Base-by-base conservation (phyloP, 306 rosid species). In the Castanopsis chinensis region DNA sequence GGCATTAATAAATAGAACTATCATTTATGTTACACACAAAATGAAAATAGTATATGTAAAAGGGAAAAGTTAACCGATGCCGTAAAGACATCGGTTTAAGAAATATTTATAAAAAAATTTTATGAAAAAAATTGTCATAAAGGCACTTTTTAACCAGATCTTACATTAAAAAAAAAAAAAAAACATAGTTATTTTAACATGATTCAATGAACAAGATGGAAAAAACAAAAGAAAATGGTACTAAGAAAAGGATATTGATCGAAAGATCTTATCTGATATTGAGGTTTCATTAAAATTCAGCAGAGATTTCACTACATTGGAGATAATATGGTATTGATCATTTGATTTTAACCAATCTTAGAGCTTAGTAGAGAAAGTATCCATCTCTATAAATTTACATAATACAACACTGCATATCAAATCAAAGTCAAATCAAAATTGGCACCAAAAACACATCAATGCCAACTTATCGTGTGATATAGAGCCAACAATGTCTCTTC, bases 391-490 rank as follows among this genome's bases (percentile, higher is more conserved):
- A 41, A 8, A 41, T 41, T 32, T 14, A 13, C 18, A 7, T 37
- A 59, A 73, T 27, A 80, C 35, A 11, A 77, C 3, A 28, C 35
- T 58, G 68, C 37, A 17, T 57, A 72, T 74, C 83, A 88, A 77
- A 83, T 86, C 84, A 73, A 63, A 55, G 85, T 80, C 86, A 20
- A 35, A 43, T 76, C 84, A 70, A 70, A 80, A 53, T 82, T 75
- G 52, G 43, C 82, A 75, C 17, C 0, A 49, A 49, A 11, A 12
- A 3, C 69, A 7, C 43, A 51, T 59, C 72, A 80, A 51, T 76
- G 72, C 57, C 80, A 11, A 65, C 80, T 79, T 51, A 78, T 79
- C 83, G 12, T 80, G n/a, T 72, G 72, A 81, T 58, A 67, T 65
- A 53, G 78, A 81, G 81, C 75, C 83, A 69, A 82, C 78, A 69